These are phyloP conservation scores for Guillardia theta DNA, from an alignment of 78 protist genomes.

Conservation along the genomic window DNA sequence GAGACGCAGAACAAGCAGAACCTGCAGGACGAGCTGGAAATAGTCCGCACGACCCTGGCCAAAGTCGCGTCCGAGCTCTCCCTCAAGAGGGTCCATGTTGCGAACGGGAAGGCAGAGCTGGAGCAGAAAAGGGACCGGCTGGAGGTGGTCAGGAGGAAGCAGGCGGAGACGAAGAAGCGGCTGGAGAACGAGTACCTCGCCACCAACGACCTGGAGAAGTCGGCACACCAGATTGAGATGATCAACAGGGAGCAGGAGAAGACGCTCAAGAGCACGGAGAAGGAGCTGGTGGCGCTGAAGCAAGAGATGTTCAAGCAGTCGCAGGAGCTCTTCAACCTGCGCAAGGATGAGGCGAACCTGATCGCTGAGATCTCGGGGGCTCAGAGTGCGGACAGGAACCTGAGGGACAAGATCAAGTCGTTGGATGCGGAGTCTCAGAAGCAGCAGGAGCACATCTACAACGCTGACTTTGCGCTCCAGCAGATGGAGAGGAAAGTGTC, in stretches of 20 bases:
- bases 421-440: constrained; percentile 66
- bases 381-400: constrained; percentile 57
- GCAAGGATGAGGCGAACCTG: constrained; percentile 51
- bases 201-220: constrained; percentile 48
- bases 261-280: constrained; percentile 26
- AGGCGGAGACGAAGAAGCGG: constrained; percentile 9
- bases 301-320: constrained; percentile 53
- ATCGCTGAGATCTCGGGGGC: constrained; percentile 72
- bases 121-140: not conserved
- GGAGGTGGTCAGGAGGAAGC: not conserved
- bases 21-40: constrained; percentile 55
- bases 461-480: constrained; percentile 77
- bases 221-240: constrained; percentile 41
- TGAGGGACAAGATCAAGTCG: constrained; percentile 49
- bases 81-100: not conserved
- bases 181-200: constrained; percentile 40
- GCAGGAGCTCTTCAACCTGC: constrained; percentile 53
- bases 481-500: constrained; percentile 74
- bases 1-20: not conserved
- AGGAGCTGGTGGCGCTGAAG: constrained; percentile 55
- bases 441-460: constrained; percentile 81
- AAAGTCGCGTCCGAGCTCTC: constrained; percentile 32
- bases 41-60: constrained; percentile 36
- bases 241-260: not conserved
- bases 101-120: not conserved